Percentiles rank a stretch among this genome's conserved stretches.
These are phyloP conservation scores for Pseudoneurospora amorphoporcata DNA, from an alignment of 495 filamentous ascomycete species.

Conservation along the genomic window DNA sequence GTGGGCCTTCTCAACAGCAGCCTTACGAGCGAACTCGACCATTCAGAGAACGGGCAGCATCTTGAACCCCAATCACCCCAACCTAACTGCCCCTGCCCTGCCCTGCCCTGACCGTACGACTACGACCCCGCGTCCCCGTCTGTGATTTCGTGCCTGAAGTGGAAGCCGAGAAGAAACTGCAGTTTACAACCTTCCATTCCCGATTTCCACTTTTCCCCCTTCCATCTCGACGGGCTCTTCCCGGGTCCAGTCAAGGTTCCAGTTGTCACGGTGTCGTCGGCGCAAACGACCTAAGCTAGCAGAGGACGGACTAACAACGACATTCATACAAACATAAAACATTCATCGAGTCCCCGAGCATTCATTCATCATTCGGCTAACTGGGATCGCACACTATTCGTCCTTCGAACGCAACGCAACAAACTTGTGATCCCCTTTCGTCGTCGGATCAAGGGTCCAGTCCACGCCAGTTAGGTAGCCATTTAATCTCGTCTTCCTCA, in stretches of 20 bases:
- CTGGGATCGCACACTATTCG: neutral
- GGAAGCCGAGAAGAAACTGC: neutral
- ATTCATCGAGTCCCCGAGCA: neutral
- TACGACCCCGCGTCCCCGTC: constrained; percentile 3
- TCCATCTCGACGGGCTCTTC: neutral
- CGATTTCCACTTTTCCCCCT: neutral
- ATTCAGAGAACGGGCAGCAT: neutral
- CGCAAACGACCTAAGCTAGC: neutral
- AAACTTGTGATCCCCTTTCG: neutral
- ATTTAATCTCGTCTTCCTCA: neutral
- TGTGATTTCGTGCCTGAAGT: neutral
- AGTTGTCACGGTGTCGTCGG: neutral
- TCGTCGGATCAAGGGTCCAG: neutral
- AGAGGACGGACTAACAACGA: neutral
- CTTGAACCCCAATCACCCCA: neutral
- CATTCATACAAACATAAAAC: neutral
- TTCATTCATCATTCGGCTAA: neutral
- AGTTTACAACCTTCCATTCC: neutral
- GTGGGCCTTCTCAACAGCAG: neutral
- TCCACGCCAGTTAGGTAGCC: neutral
- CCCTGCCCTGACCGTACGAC: constrained; percentile 2
- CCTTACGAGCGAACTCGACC: neutral
- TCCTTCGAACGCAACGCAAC: neutral
- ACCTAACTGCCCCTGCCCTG: neutral
- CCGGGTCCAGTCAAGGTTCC: neutral